phyloP scores from a whole-genome alignment of 2,329 filamentous ascomycete species.

The Calycina herbarum region DNA sequence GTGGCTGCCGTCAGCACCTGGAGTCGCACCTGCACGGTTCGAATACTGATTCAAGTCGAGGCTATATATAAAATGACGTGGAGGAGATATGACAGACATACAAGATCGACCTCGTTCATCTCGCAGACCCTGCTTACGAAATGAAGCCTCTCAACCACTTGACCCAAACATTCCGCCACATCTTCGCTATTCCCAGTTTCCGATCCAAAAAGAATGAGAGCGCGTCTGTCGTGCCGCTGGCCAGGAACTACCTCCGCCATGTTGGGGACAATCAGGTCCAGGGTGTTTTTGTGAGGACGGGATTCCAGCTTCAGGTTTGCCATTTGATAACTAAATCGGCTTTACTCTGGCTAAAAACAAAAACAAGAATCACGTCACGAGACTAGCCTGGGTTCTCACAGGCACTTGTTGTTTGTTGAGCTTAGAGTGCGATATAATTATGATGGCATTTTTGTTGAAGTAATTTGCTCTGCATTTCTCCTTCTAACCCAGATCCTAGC shows the following conservation, averaged over 20 bases:
- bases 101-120: slow-evolving; percentile 73
- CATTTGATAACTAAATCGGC: background rate
- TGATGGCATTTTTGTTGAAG: no score
- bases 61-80: slow-evolving; percentile 20
- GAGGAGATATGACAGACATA: slow-evolving; percentile 47
- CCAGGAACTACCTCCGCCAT: slow-evolving; percentile 26
- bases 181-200: slow-evolving; percentile 96
- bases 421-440: no score
- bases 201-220: slow-evolving; percentile 84
- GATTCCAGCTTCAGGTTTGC: background rate
- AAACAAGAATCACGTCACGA: background rate
- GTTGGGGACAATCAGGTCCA: slow-evolving; percentile 8
- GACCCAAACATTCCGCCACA: slow-evolving; percentile 79
- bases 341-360: background rate
- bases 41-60: slow-evolving; percentile 16
- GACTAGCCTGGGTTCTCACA: background rate
- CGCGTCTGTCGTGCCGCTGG: slow-evolving; percentile 44
- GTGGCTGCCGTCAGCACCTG: slow-evolving; percentile 16
- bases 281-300: background rate
- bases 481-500: background rate
- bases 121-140: slow-evolving; percentile 76
- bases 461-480: no score
- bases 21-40: background rate
- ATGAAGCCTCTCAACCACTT: slow-evolving; percentile 71
- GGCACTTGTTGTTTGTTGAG: no score